Percentiles rank a stretch among this genome's conserved stretches.
Evolutionary conservation across 179 eudicot genomes (phyloP).

Genomic region (Actinidia chinensis): DNA sequence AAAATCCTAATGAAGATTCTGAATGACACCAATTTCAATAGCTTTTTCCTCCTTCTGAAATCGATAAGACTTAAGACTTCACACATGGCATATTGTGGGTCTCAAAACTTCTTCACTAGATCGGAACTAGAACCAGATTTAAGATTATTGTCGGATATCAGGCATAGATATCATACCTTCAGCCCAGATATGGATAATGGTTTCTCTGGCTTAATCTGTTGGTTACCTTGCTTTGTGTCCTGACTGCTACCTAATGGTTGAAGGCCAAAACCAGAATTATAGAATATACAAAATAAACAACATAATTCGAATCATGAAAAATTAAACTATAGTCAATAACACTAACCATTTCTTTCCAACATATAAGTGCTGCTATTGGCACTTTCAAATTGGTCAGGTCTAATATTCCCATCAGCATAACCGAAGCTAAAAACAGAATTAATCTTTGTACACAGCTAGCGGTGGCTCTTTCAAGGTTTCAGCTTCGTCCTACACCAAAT

Average conservation of each 20-base stretch:
- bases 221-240: constrained; percentile 28
- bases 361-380: constrained; percentile 30
- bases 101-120: no score
- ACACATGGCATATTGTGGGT: no score
- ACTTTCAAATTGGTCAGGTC: constrained; percentile 33
- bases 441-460: constrained; percentile 51
- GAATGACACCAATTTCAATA: no score
- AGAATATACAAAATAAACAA: constrained; percentile 8
- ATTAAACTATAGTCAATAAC: constrained; percentile 7
- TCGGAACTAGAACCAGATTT: no score
- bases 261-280: constrained; percentile 14
- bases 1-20: no score
- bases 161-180: constrained; percentile 38
- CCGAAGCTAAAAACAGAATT: constrained; percentile 33
- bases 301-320: background rate
- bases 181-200: constrained; percentile 18
- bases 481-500: constrained; percentile 41
- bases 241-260: constrained; percentile 39
- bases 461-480: constrained; percentile 63
- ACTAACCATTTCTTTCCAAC: constrained; percentile 54
- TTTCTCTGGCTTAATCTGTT: constrained; percentile 28
- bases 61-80: no score
- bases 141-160: no score
- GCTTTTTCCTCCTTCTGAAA: no score
- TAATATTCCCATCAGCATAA: constrained; percentile 28